Conservation (phyloP, 441 rosid species). For the Gossypium lobatum region DNA sequence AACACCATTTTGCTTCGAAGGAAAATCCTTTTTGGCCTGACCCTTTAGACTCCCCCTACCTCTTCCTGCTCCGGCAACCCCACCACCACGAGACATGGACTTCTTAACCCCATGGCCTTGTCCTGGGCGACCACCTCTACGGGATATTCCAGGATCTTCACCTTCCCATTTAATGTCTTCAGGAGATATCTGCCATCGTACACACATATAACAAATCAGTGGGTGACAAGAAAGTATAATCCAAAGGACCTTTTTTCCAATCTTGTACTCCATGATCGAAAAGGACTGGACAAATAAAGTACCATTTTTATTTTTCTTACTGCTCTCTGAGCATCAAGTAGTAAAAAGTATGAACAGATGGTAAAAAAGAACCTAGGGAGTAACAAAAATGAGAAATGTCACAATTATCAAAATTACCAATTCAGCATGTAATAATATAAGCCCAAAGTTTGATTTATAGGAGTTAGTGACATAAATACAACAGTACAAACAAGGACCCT, state of each 20-base stretch:
- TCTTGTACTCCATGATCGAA: background rate
- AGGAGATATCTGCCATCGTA: constrained; percentile 57
- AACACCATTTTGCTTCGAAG: constrained; percentile 58
- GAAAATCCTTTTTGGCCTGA: constrained; percentile 51
- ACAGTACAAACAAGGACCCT: background rate
- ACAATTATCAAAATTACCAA: background rate
- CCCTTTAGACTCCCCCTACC: constrained; percentile 70
- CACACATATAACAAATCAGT: background rate
- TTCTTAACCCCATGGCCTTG: constrained; percentile 78
- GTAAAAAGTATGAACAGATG: background rate
- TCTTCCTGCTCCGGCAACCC: constrained; percentile 51
- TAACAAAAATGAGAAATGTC: background rate
- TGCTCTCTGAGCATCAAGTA: background rate
- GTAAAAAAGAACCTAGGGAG: background rate
- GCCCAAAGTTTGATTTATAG: background rate
- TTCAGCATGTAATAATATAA: background rate
- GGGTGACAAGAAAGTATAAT: background rate
- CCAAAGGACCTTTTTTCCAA: background rate
- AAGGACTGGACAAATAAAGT: background rate
- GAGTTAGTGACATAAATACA: background rate
- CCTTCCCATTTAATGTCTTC: constrained; percentile 94
- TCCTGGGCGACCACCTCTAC: constrained; percentile 80
- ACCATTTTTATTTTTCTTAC: background rate
- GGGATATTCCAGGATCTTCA: constrained; percentile 67
- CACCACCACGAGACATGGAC: constrained; percentile 65